Base-by-base conservation (phyloP, 352 stramenopile genomes). In the Globisporangium perplexum region DNA sequence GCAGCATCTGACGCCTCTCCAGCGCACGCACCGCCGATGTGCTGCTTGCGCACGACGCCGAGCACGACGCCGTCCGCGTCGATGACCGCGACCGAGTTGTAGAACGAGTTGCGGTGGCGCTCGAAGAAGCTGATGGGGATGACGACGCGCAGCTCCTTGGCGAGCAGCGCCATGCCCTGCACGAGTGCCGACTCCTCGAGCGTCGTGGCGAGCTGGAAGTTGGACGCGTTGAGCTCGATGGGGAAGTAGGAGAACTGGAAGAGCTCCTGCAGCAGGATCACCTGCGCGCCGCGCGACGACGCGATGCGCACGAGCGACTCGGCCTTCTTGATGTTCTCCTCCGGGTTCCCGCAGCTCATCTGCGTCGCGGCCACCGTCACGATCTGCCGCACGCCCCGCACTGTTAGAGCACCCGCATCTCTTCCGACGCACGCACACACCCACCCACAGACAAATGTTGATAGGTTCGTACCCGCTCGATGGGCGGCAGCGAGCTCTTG, bases 71-170 rank as follows among this genome's bases (percentile, higher is more conserved):
- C 90, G 54, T 96, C 90, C 14, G 90, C 87, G 70, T 97, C 88
- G 60, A 97, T 95, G 31, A 97, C 62, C 3, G 88, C 88, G 38
- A 90, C 88, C 30, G 87, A 95, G 63, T 97, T 97, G 79, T 96
- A 97, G 73, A 93, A 97, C 57, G 87, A 93, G 66, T 96, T 94
- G 53, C 80, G 76, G 66, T 83, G 78, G 12, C 84, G 69, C 68
- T 97, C 90, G 55, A 97, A 97, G 70, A 97, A 97, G 60, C 83
- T 95, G 57, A 97, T 90, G 36, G 88, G 90, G 57, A 97, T 83
- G 8, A 96, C 90, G 45, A 97, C 90, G 31, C 77, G 72, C 30
- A 97, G 69, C 64, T 97, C 88, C 69, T 95, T 92, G 33, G 90
- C 90, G 30, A 97, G 63, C 45, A 87, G 59, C 47, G 87, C 78